A percentile compares a stretch with the other conserved stretches of the same genome.
phyloP scores from a whole-genome alignment of 441 rosid species.

The Theobroma grandiflorum region DNA sequence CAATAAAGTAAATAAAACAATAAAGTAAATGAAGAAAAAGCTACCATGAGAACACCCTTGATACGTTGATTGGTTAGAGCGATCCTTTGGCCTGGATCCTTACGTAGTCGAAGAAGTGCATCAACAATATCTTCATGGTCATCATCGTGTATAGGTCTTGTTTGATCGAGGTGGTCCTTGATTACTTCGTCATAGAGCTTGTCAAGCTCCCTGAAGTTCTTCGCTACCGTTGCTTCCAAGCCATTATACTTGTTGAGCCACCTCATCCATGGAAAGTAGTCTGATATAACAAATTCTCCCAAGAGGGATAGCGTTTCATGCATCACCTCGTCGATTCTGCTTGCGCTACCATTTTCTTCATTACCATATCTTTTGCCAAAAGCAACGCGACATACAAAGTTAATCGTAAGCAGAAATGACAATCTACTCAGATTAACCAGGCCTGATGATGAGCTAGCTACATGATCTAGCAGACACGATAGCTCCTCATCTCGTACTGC shows the following conservation, averaged over 20 bases:
- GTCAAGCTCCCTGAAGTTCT: slow-evolving; percentile 11
- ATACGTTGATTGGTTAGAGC: neutral
- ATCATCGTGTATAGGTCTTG: neutral
- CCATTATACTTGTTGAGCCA: slow-evolving; percentile 32
- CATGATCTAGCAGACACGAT: slow-evolving; percentile 18
- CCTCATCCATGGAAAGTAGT: slow-evolving; percentile 39
- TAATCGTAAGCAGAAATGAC: slow-evolving; percentile 23
- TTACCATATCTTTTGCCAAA: slow-evolving; percentile 34
- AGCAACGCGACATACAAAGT: slow-evolving; percentile 31
- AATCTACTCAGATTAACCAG: slow-evolving; percentile 31
- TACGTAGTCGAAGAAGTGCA: slow-evolving; percentile 18
- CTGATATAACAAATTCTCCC: slow-evolving; percentile 34
- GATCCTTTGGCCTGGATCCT: slow-evolving; percentile 9
- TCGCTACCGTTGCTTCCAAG: neutral
- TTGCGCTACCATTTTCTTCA: slow-evolving; percentile 4
- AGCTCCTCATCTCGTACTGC: slow-evolving; percentile 37
- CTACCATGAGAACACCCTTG: slow-evolving; percentile 24
- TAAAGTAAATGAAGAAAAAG: neutral
- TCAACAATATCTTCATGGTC: slow-evolving; percentile 25
- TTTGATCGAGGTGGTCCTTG: slow-evolving; percentile 21
- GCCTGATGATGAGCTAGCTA: slow-evolving; percentile 24
- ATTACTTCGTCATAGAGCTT: slow-evolving; percentile 9
- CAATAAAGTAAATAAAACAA: neutral
- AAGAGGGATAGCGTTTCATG: slow-evolving; percentile 25
- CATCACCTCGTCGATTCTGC: slow-evolving; percentile 33